phyloP scores from a whole-genome alignment of 345 rosid species.

The Odontarrhena argentea region DNA sequence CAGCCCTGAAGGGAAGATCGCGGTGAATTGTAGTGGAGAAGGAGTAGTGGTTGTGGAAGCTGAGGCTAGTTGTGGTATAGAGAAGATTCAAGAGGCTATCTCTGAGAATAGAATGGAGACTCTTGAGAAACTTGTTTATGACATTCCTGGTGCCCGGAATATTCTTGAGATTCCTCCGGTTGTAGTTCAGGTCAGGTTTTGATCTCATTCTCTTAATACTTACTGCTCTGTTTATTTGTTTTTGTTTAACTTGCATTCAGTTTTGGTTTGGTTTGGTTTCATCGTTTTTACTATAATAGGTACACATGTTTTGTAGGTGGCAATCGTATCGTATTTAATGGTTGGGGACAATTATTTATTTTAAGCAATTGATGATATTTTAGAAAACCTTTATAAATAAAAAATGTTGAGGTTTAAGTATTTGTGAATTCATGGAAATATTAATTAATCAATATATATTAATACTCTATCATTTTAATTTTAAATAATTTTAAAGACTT shows the following conservation, averaged over 20 bases:
- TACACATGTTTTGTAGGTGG: too few species aligned
- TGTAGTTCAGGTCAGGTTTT: constrained; percentile 59
- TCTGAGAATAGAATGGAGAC: constrained; percentile 61
- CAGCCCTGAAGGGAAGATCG: constrained; percentile 71
- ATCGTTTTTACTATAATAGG: too few species aligned
- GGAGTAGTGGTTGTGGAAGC: constrained; percentile 82
- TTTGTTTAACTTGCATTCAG: neutral
- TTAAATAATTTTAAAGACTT: too few species aligned
- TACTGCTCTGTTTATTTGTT: neutral
- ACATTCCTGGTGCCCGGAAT: constrained; percentile 62
- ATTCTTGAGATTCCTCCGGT: constrained; percentile 76
- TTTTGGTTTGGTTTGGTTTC: constrained; percentile 4
- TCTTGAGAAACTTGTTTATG: constrained; percentile 75
- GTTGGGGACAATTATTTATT: too few species aligned
- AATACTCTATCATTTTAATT: too few species aligned
- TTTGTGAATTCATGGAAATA: too few species aligned
- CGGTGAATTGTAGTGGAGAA: constrained; percentile 70
- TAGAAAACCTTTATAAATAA: too few species aligned
- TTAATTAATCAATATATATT: too few species aligned
- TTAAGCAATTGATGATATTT: too few species aligned
- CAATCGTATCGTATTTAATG: too few species aligned
- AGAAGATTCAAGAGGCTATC: constrained; percentile 53
- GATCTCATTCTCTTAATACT: neutral
- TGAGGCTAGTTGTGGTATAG: constrained; percentile 54
- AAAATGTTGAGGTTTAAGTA: too few species aligned